phyloP scores from a whole-genome alignment of 345 rosid genomes.

The Rhodomyrtus tomentosa region DNA sequence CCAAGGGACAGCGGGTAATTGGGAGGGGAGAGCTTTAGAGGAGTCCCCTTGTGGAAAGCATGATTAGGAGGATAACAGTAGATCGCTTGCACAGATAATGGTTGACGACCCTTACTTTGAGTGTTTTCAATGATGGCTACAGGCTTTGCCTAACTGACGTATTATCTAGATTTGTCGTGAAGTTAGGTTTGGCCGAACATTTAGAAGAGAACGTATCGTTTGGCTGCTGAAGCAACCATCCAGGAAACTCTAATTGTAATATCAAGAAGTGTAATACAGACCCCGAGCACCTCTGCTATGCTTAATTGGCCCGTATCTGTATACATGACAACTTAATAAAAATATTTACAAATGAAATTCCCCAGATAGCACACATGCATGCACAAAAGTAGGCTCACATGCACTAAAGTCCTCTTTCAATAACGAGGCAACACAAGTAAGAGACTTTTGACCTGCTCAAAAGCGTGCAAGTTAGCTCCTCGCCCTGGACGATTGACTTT shows the following conservation, averaged over 20 bases:
- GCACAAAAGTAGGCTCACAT: background rate
- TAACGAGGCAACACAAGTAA: background rate
- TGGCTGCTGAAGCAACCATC: background rate
- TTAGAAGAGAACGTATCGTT: too few relatives aligned
- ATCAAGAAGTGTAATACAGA: background rate
- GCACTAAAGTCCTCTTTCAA: background rate
- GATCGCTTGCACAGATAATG: constrained; percentile 35
- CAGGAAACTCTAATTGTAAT: background rate
- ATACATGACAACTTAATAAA: background rate
- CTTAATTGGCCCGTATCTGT: background rate
- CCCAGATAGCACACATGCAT: background rate
- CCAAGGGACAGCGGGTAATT: constrained; percentile 5
- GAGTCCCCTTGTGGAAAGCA: constrained; percentile 10
- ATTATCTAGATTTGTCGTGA: too few relatives aligned
- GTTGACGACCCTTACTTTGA: too few relatives aligned
- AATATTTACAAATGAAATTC: background rate
- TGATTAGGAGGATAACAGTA: constrained; percentile 31
- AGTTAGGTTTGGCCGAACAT: too few relatives aligned
- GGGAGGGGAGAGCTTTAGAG: constrained; percentile 5
- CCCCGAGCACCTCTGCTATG: background rate
- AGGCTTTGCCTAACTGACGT: too few relatives aligned
- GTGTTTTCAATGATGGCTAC: too few relatives aligned
- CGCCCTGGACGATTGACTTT: constrained; percentile 63
- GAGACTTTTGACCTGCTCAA: background rate
- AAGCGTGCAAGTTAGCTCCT: constrained; percentile 18